phyloP scores from a whole-genome alignment of 139 green algal genomes.

The Volvox africanus region DNA sequence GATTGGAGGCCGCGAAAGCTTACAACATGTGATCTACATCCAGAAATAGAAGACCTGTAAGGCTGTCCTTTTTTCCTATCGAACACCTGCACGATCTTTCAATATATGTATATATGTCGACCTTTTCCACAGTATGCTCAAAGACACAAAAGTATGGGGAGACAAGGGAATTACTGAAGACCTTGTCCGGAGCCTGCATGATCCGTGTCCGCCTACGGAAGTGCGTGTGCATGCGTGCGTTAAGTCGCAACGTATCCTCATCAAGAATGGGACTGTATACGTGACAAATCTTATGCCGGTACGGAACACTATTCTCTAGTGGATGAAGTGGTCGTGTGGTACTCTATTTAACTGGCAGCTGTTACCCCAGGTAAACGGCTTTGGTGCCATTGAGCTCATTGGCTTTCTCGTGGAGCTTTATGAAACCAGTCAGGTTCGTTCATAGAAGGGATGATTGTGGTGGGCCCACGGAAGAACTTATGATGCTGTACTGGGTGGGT shows the following conservation, averaged over 20 bases:
- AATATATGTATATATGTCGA: neutral
- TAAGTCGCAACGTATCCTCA: constrained; percentile 24
- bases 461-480: too few species aligned
- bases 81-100: neutral
- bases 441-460: too few species aligned
- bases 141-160: constrained; percentile 23
- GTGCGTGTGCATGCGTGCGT: constrained; percentile 4
- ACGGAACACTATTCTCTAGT: neutral
- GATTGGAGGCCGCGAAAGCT: constrained; percentile 14
- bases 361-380: neutral
- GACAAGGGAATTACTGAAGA: constrained; percentile 23
- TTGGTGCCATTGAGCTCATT: constrained; percentile 28
- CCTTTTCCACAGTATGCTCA: neutral
- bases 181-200: constrained; percentile 9
- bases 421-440: constrained; percentile 38
- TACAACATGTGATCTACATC: constrained; percentile 17
- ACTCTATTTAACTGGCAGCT: neutral
- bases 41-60: constrained; percentile 28
- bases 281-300: constrained; percentile 32
- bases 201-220: neutral
- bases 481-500: too few species aligned
- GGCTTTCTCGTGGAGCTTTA: constrained; percentile 44
- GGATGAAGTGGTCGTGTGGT: too few species aligned
- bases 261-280: constrained; percentile 31
- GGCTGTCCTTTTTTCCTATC: neutral